These are phyloP conservation scores for Nicotiana otophora DNA, from an alignment of 257 asterid genomes.

Conservation along the genomic window DNA sequence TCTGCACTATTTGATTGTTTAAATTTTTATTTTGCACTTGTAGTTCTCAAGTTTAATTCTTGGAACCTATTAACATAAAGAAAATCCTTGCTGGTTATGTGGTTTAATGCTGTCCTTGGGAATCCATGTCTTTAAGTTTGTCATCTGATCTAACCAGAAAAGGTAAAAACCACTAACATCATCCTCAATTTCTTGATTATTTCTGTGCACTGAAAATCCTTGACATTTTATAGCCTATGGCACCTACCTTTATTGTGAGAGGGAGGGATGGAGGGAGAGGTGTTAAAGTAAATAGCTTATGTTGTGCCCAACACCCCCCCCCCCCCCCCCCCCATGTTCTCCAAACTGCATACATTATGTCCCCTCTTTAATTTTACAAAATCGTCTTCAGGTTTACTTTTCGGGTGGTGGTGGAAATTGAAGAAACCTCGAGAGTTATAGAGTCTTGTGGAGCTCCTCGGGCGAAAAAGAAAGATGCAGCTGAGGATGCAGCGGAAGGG, in stretches of 20 bases:
- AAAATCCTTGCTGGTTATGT: neutral
- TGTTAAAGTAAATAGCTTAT: neutral
- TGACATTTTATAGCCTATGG: neutral
- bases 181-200: neutral
- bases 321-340: neutral
- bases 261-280: neutral
- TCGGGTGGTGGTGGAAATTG: constrained; percentile 54
- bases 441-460: constrained; percentile 63
- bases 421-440: constrained; percentile 33
- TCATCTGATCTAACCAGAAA: neutral
- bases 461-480: constrained; percentile 67
- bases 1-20: neutral
- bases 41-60: neutral
- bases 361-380: neutral
- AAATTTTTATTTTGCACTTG: neutral
- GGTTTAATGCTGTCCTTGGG: neutral
- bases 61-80: neutral
- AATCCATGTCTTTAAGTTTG: neutral
- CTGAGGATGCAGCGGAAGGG: constrained; percentile 76
- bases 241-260: neutral
- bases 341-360: neutral
- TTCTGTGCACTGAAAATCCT: neutral
- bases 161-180: neutral
- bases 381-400: constrained; percentile 47
- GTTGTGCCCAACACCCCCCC: neutral